Evolutionary conservation across 805 yeast genomes (phyloP).

Genomic region (Hemisphaericaspora nanyangensis): DNA sequence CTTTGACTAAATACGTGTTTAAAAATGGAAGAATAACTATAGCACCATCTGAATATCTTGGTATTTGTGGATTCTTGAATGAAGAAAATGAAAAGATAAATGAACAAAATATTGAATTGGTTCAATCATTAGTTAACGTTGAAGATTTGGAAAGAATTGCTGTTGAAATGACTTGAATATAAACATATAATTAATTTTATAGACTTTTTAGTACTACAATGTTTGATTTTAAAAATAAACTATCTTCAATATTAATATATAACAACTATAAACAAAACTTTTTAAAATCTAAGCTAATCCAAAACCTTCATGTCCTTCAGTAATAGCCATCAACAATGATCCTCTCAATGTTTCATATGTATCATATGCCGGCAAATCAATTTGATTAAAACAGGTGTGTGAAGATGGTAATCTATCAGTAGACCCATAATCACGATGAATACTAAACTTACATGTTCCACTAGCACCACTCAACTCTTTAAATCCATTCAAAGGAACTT

Average conservation of each 20-base stretch:
- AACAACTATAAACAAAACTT: conserved; percentile 1
- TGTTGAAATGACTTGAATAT: neutral
- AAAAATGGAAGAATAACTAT: conserved; percentile 69
- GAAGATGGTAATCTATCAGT: conserved; percentile 89
- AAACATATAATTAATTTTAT: no score
- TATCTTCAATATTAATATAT: no score
- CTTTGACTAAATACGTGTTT: conserved; percentile 76
- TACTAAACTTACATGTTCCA: conserved; percentile 81
- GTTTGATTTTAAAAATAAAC: conserved; percentile 1
- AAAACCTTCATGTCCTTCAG: conserved; percentile 95
- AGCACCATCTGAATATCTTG: conserved; percentile 55
- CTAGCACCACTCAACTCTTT: conserved; percentile 83
- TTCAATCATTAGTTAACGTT: conserved; percentile 30
- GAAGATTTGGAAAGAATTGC: conserved; percentile 28
- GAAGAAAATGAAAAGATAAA: conserved; percentile 46
- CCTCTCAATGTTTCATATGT: conserved; percentile 82
- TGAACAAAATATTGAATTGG: conserved; percentile 34
- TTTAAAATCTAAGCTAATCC: conserved; percentile 83
- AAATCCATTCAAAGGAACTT: conserved; percentile 93
- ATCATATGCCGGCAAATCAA: conserved; percentile 90
- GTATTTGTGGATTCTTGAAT: conserved; percentile 51
- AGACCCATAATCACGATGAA: conserved; percentile 84
- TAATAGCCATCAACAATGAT: conserved; percentile 75
- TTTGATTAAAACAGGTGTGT: conserved; percentile 95
- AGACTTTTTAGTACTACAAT: no score